These are phyloP conservation scores for Fomitopsis pulvina DNA, from an alignment of 768 basidiomycete genomes.

Conservation along the genomic window DNA sequence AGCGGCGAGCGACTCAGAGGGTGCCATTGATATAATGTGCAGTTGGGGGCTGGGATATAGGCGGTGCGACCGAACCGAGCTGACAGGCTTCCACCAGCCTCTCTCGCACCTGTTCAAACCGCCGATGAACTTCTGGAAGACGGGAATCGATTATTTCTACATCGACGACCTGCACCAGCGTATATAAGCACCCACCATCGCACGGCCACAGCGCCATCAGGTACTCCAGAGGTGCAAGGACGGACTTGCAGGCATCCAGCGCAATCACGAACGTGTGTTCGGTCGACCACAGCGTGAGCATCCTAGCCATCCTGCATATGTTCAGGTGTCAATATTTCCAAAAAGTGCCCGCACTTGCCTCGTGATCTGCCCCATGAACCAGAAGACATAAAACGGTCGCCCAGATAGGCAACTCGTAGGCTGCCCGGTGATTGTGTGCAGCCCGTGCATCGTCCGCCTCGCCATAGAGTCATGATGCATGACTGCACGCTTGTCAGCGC, in stretches of 20 bases:
- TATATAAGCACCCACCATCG: conserved; percentile 33
- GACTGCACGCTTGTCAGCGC: conserved; percentile 31
- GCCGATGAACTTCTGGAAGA: conserved; percentile 42
- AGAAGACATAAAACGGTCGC: conserved; percentile 64
- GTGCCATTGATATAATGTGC: not conserved
- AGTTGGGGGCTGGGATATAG: not conserved
- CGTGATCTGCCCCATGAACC: conserved; percentile 69
- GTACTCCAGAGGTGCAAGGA: conserved; percentile 58
- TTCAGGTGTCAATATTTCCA: not conserved
- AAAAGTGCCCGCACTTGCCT: conserved; percentile 29
- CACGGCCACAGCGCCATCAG: conserved; percentile 62
- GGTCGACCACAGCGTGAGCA: conserved; percentile 52
- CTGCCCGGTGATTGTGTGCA: conserved; percentile 54
- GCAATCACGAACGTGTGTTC: conserved; percentile 54
- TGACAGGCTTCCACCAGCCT: conserved; percentile 41
- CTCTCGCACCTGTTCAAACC: conserved; percentile 40
- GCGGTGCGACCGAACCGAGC: conserved; percentile 34
- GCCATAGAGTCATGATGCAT: conserved; percentile 54
- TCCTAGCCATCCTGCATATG: conserved; percentile 27
- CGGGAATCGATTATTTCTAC: not conserved
- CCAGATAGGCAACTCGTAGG: conserved; percentile 39
- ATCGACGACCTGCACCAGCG: not conserved
- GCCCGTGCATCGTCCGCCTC: conserved; percentile 50
- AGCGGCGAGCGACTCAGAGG: not conserved
- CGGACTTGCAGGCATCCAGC: conserved; percentile 52